Evolutionary conservation across 352 stramenopile species (phyloP).

Genomic region (Chrysophaeum taylorii): DNA sequence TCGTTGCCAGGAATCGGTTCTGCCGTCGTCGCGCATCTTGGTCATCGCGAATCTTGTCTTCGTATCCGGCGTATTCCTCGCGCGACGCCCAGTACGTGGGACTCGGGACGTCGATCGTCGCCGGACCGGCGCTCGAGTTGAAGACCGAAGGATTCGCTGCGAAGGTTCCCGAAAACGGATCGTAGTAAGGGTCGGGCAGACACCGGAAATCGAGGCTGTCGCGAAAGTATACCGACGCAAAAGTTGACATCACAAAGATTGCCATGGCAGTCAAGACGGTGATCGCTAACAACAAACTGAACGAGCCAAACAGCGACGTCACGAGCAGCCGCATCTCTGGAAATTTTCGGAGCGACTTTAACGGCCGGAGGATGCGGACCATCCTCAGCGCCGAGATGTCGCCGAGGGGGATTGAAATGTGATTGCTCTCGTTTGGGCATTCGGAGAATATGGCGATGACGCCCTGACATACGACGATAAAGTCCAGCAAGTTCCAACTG

Average conservation of each 20-base stretch:
- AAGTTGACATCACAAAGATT: not conserved
- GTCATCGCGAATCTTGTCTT: not conserved
- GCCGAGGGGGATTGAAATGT: not conserved
- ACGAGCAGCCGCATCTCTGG: constrained; percentile 14
- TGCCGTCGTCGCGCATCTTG: not conserved
- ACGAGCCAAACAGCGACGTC: not conserved
- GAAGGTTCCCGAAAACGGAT: not conserved
- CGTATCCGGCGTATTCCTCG: not conserved
- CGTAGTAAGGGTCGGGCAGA: constrained; percentile 8
- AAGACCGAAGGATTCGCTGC: too few species aligned
- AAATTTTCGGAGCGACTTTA: constrained; percentile 11
- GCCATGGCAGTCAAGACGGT: not conserved
- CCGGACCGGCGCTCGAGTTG: too few species aligned
- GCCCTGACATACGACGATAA: constrained; percentile 6
- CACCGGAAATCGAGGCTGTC: constrained; percentile 3
- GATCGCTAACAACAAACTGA: constrained; percentile 5
- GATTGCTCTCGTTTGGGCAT: too few species aligned
- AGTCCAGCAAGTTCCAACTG: constrained; percentile 10
- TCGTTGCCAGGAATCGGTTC: not conserved
- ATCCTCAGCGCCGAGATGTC: constrained; percentile 13
- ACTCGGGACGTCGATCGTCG: too few species aligned
- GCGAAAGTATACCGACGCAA: not conserved
- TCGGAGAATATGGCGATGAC: too few species aligned
- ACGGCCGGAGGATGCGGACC: not conserved
- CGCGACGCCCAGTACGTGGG: not conserved